These are phyloP conservation scores for Nakazawaea ishiwadae DNA, from an alignment of 805 yeast genomes.

Conservation along the genomic window DNA sequence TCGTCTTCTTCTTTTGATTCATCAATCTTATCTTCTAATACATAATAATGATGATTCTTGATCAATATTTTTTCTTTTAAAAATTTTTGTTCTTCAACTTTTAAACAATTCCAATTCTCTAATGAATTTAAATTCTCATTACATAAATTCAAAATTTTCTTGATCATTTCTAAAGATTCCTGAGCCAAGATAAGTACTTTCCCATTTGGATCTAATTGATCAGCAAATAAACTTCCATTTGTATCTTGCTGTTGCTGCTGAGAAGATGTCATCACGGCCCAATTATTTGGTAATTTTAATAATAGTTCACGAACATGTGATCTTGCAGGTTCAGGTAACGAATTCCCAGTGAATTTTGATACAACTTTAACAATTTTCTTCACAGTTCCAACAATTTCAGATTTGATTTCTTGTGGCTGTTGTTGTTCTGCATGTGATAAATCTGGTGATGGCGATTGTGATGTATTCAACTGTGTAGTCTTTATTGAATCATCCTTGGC, in stretches of 20 bases:
- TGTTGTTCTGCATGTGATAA: constrained; percentile 13
- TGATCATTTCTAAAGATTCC: constrained; percentile 85
- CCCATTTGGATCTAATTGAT: constrained; percentile 50
- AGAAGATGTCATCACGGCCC: no score
- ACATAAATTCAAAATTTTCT: constrained; percentile 76
- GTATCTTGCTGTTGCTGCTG: no score
- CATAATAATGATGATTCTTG: constrained; percentile 11
- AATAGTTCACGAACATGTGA: constrained; percentile 76
- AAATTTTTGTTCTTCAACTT: constrained; percentile 12
- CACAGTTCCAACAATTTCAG: constrained; percentile 84
- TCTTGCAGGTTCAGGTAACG: constrained; percentile 75
- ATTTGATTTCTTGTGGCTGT: constrained; percentile 47
- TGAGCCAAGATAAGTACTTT: constrained; percentile 77
- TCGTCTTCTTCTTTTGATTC: neutral
- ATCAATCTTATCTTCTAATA: neutral
- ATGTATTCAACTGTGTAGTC: constrained; percentile 3
- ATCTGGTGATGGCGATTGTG: constrained; percentile 9
- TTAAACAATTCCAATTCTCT: constrained; percentile 59
- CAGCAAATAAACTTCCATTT: no score
- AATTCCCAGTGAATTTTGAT: constrained; percentile 75
- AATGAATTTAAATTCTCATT: constrained; percentile 83
- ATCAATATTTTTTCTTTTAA: constrained; percentile 13
- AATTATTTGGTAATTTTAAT: constrained; percentile 66
- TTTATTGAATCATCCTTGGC: constrained; percentile 10
- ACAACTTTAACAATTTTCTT: constrained; percentile 83